A percentile compares a stretch with the other conserved stretches of the same genome.
These are phyloP conservation scores for Boletus rubropictus DNA, from an alignment of 768 basidiomycete species.

Conservation along the genomic window DNA sequence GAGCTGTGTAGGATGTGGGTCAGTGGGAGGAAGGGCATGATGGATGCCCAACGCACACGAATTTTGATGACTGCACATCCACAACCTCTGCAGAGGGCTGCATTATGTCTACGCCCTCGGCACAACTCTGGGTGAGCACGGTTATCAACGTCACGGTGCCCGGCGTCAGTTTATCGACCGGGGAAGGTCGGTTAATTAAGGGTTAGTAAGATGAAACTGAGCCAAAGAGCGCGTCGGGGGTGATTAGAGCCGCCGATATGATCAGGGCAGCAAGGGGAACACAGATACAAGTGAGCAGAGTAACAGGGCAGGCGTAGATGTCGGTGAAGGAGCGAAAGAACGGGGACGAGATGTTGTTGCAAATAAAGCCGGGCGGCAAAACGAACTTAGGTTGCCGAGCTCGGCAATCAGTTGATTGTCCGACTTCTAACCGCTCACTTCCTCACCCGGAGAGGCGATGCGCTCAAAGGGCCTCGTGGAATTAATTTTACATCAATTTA, in stretches of 20 bases:
- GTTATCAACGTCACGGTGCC: conserved; percentile 37
- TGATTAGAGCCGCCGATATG: neutral
- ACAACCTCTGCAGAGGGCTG: conserved; percentile 22
- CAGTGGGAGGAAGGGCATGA: conserved; percentile 7
- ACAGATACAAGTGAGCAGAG: conserved; percentile 9
- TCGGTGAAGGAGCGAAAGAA: conserved; percentile 29
- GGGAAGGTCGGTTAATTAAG: conserved; percentile 38
- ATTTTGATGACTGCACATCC: conserved; percentile 30
- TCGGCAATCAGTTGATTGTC: conserved; percentile 34
- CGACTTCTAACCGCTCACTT: conserved; percentile 32
- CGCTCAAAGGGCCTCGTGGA: conserved; percentile 15
- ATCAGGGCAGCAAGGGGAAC: neutral
- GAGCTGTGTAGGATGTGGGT: conserved; percentile 26
- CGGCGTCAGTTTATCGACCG: conserved; percentile 39
- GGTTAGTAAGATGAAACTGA: conserved; percentile 27
- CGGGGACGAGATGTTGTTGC: conserved; percentile 32
- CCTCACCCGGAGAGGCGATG: conserved; percentile 24
- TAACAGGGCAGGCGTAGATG: conserved; percentile 17
- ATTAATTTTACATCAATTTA: conserved; percentile 15
- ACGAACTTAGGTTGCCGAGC: conserved; percentile 34
- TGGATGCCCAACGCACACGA: conserved; percentile 16
- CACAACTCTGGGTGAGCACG: conserved; percentile 20
- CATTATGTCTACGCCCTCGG: conserved; percentile 21
- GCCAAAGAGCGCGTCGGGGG: conserved; percentile 10
- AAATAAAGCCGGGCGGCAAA: conserved; percentile 37